Conservation (phyloP, 139 green algal genomes). For the Coelastrella sp. region DNA sequence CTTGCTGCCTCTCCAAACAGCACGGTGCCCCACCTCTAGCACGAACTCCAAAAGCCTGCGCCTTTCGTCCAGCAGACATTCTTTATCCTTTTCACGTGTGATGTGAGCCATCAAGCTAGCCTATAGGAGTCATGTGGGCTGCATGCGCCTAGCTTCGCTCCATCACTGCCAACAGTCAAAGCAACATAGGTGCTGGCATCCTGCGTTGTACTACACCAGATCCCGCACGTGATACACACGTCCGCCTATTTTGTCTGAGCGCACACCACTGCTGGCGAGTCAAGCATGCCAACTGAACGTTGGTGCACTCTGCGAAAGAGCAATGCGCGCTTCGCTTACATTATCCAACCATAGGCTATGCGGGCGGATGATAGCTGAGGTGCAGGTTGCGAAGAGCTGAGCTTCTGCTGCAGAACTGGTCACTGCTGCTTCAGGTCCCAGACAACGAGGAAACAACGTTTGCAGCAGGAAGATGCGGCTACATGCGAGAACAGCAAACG, state of each 20-base stretch:
- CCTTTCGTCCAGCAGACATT: constrained; percentile 8
- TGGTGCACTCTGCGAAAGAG: no score
- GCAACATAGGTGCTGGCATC: no score
- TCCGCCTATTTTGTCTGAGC: no score
- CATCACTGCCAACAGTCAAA: no score
- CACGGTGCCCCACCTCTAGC: constrained; percentile 21
- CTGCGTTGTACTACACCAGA: no score
- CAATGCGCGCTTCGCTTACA: no score
- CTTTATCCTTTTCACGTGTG: background rate
- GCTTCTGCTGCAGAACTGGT: background rate
- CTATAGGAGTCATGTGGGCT: background rate
- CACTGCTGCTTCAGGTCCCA: background rate
- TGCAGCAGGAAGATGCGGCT: no score
- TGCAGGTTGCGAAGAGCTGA: background rate
- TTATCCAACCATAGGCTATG: no score
- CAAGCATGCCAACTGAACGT: background rate
- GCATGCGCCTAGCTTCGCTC: background rate
- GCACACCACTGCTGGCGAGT: background rate
- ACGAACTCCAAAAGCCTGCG: constrained; percentile 36
- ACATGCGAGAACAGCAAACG: no score
- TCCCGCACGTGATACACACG: no score
- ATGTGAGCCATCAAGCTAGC: background rate
- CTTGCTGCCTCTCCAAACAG: background rate
- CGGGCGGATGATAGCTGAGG: no score
- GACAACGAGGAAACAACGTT: no score